phyloP scores from a whole-genome alignment of 2,329 filamentous ascomycete species.

The Sclerotinia borealis region DNA sequence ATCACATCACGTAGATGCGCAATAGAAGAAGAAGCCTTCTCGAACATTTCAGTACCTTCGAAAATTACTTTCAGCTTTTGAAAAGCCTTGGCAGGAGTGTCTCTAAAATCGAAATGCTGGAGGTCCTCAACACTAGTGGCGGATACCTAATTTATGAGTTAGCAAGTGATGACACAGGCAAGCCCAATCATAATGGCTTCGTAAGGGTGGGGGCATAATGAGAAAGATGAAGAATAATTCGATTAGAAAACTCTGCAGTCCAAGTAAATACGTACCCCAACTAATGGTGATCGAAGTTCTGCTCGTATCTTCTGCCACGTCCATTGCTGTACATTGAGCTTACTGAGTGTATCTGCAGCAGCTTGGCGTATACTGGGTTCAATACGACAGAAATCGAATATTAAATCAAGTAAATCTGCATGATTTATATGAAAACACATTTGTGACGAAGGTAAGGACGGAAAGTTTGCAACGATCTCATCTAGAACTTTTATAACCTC shows the following conservation, averaged over 20 bases:
- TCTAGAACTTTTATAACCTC: constrained; percentile 93
- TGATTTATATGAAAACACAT: constrained; percentile 93
- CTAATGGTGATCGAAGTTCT: constrained; percentile 72
- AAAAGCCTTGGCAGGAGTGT: constrained; percentile 51
- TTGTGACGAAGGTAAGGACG: constrained; percentile 60
- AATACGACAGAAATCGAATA: constrained; percentile 88
- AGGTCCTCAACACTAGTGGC: constrained; percentile 89
- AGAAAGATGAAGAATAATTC: neutral
- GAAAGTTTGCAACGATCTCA: constrained; percentile 78
- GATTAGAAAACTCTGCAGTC: neutral
- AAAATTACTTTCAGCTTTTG: constrained; percentile 53
- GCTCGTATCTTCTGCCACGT: constrained; percentile 79
- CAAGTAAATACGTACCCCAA: constrained; percentile 52
- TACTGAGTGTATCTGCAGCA: constrained; percentile 79
- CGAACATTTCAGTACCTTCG: constrained; percentile 59
- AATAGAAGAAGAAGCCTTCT: constrained; percentile 69
- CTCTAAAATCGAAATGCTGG: constrained; percentile 82
- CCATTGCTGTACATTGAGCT: constrained; percentile 73
- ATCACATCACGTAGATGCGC: constrained; percentile 75
- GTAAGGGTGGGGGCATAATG: neutral
- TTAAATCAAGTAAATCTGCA: constrained; percentile 73
- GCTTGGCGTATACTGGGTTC: constrained; percentile 59
- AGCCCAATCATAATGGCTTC: neutral
- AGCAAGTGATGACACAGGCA: neutral
- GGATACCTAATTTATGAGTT: constrained; percentile 36